Conservation (phyloP, 495 filamentous ascomycete genomes). For the Pyrenopolyporus hunteri region DNA sequence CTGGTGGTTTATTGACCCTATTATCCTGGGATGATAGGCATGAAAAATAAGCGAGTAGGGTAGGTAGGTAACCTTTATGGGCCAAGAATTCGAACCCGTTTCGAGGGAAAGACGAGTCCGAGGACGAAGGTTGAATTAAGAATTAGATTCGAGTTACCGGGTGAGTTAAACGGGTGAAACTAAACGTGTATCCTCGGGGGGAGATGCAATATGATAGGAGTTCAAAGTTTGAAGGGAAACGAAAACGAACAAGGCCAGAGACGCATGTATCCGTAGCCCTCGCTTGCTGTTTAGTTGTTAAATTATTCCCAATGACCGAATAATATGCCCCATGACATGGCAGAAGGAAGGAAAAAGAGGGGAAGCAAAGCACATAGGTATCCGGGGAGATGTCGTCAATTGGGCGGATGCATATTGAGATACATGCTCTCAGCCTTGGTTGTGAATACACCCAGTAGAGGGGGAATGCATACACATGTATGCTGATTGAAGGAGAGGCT, state of each 20-base stretch:
- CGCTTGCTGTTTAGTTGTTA: slow-evolving; percentile 25
- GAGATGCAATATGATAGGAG: slow-evolving; percentile 4
- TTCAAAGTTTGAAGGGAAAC: slow-evolving; percentile 12
- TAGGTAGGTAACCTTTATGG: background rate
- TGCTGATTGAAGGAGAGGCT: background rate
- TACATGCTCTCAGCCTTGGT: slow-evolving; percentile 23
- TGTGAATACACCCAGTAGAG: background rate
- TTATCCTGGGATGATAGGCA: too few relatives aligned
- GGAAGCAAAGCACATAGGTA: slow-evolving; percentile 18
- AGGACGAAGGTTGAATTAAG: slow-evolving; percentile 18
- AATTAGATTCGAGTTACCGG: slow-evolving; percentile 6
- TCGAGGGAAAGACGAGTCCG: background rate
- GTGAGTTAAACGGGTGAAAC: background rate
- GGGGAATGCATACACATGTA: background rate
- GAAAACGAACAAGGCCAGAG: slow-evolving; percentile 12
- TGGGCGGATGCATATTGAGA: slow-evolving; percentile 19
- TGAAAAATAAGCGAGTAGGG: background rate
- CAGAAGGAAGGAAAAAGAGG: slow-evolving; percentile 6
- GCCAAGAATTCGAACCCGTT: background rate
- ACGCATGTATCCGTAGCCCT: slow-evolving; percentile 31
- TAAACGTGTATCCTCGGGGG: background rate
- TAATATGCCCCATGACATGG: slow-evolving; percentile 6
- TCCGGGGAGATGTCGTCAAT: slow-evolving; percentile 3
- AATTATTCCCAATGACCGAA: too few relatives aligned
- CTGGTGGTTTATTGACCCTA: too few relatives aligned